phyloP scores from a whole-genome alignment of 2,329 filamentous ascomycete species.

The Diplodia mutila region DNA sequence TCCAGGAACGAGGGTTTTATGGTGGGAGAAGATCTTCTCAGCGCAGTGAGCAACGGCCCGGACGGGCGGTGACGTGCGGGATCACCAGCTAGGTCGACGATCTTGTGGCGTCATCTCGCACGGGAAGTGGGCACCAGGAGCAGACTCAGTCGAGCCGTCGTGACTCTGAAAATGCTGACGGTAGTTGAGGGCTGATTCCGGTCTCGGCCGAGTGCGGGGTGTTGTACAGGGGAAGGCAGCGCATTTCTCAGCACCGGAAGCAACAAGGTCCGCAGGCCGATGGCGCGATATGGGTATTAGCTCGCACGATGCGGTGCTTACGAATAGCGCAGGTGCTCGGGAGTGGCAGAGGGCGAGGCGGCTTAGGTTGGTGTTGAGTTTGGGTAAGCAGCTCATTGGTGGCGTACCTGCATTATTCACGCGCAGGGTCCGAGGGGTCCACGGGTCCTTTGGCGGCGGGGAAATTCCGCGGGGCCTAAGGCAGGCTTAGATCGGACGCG shows the following conservation, averaged over 20 bases:
- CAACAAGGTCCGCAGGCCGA: neutral
- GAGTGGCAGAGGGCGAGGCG: neutral
- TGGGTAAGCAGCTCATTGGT: neutral
- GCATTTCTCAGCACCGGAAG: slow-evolving; percentile 18
- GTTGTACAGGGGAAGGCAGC: neutral
- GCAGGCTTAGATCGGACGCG: neutral
- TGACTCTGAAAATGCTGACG: too few species aligned
- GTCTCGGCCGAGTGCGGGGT: neutral
- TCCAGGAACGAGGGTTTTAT: too few species aligned
- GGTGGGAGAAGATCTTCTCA: too few species aligned
- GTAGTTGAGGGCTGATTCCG: too few species aligned
- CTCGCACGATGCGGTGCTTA: neutral
- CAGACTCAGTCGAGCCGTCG: neutral
- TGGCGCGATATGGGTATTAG: neutral
- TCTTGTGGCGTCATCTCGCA: neutral
- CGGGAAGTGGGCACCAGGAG: neutral
- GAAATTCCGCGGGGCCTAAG: neutral
- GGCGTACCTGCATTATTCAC: neutral
- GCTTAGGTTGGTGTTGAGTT: neutral
- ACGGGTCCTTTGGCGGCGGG: neutral
- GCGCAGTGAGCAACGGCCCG: too few species aligned
- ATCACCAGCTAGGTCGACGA: too few species aligned
- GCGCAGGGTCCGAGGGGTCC: neutral
- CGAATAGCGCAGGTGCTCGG: neutral
- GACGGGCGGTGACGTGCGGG: too few species aligned